Base-by-base conservation (phyloP, 768 basidiomycete species). In the Pleurotus cornucopiae region DNA sequence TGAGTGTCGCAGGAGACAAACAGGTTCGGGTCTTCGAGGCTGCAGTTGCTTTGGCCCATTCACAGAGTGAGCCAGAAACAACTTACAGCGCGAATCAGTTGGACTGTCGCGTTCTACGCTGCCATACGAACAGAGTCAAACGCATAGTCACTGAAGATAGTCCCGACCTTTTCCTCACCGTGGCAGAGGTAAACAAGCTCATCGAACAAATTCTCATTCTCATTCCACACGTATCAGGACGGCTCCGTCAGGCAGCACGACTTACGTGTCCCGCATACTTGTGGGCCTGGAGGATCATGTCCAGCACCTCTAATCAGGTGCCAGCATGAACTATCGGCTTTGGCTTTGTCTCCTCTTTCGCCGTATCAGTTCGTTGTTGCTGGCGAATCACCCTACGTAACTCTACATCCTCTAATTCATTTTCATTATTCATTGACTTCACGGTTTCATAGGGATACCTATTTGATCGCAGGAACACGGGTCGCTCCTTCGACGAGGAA, bases 231-330 rank as follows among this genome's bases (percentile, higher is more conserved):
- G 4, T 68, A 41, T 58, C 64, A 93, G 87, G 93, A 96, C 69
- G 92, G 91, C 3, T 80, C 86, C 25, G 91, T 94, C 7, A 81
- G 93, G 21, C 92, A 94, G 64, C 93, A 95, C 66, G 93, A 96
- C 65, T 70, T 95, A 44, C 76, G 93, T 51, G 78, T 79, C 7
- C 69, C 77, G 12, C 89, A 95, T 68, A 68, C 69, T n/a, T 96
- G 93, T 69, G 41, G 16, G 11, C 54, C 54, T 30, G 60, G 69
- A 25, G 61, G 65, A 13, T 64, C 73, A 7, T 96, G 93, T 66
- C 86, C 91, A 20, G 72, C 84, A 14, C 86, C 91, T 1, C 73
- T 96, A 13, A 78, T 91, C 16, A 77, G 79, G 59, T 69, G 90
- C 39, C 75, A 79, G 49, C 75, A 85, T 67, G 77, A 86, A 51